Evolutionary conservation across 192 early-diverging fungal genomes (phyloP), one percentile per base, ranked within the genome.

Genomic region (Entrophospora sp.): DNA sequence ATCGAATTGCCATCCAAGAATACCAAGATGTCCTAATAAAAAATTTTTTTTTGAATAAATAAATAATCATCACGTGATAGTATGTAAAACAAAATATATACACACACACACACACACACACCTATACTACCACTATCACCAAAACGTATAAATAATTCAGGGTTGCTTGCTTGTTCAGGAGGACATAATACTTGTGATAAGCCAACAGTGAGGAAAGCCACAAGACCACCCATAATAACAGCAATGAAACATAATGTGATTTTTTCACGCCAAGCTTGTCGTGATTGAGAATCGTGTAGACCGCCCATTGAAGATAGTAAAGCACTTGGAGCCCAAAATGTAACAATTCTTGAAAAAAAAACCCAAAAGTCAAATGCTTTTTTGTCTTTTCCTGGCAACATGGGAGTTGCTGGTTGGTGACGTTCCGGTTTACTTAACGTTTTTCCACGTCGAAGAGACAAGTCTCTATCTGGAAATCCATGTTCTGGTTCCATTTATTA

Each of bases 171-270:
- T 34, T 77, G 60, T 7, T 51, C 28, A 2, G n/a, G 49, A 2
- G 72, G 72, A 56, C 75, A 77, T 27, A 77, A 53, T 56, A 77
- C n/a, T 25, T 58, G 44, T 9, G 71, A 40, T 18, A 77, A 73
- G 5, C 84, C 87, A 51, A 93, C 76, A 28, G 87, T 90, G 56
- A 91, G 69, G 74, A 90, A 93, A 24, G 87, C 89, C 8, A 91
- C 79, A 6, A 72, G 58, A 3, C 72, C 71, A 68, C 89, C 87
- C 66, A 89, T 71, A n/a, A 89, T 22, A 24, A 83, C 28, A 45
- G 89, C 90, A 69, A 93, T 84, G 37, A 83, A 75, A 69, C 88
- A 88, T 56, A 87, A 71, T 5, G 83, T 77, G 32, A 84, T 71
- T 72, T 87, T 87, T 66, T 87, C 85, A 46, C 85, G 77, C 85